Percentiles rank a stretch among this genome's conserved stretches.
Evolutionary conservation across 495 filamentous ascomycete genomes (phyloP).

Genomic region (Apodospora peruviana): DNA sequence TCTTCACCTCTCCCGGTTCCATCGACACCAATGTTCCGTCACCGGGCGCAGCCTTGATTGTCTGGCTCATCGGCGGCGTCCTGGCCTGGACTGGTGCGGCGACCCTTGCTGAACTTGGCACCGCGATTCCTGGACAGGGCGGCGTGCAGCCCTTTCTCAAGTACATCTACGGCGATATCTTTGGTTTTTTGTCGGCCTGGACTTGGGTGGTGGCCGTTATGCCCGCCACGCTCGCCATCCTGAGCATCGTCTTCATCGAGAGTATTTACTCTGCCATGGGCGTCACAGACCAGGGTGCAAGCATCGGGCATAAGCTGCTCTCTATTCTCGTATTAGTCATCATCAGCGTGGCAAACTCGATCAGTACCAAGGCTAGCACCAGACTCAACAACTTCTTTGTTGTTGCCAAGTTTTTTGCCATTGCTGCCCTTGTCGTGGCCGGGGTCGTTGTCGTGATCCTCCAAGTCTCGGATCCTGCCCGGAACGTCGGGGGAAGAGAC

Average conservation of each 20-base stretch:
- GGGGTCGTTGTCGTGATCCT: conserved; percentile 40
- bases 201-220: conserved; percentile 54
- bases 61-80: conserved; percentile 48
- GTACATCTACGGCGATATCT: conserved; percentile 50
- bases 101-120: conserved; percentile 51
- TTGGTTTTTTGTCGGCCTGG: conserved; percentile 52
- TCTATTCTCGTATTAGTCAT: conserved; percentile 39
- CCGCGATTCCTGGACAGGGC: conserved; percentile 42
- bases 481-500: conserved; percentile 38
- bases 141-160: conserved; percentile 51
- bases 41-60: conserved; percentile 43
- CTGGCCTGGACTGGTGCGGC: conserved; percentile 53
- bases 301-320: conserved; percentile 41
- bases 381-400: conserved; percentile 51
- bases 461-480: conserved; percentile 24
- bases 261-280: conserved; percentile 44
- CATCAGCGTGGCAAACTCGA: conserved; percentile 47
- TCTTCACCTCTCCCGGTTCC: conserved; percentile 52
- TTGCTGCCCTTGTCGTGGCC: conserved; percentile 42
- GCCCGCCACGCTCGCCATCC: conserved; percentile 52
- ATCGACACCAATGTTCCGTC: conserved; percentile 53
- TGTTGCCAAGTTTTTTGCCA: conserved; percentile 42
- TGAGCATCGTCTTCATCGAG: conserved; percentile 56
- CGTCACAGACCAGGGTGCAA: conserved; percentile 34
- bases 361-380: conserved; percentile 52